Evolutionary conservation across 257 asterid species (phyloP), one percentile per base, ranked within the genome.

Genomic region (Petrea volubilis): DNA sequence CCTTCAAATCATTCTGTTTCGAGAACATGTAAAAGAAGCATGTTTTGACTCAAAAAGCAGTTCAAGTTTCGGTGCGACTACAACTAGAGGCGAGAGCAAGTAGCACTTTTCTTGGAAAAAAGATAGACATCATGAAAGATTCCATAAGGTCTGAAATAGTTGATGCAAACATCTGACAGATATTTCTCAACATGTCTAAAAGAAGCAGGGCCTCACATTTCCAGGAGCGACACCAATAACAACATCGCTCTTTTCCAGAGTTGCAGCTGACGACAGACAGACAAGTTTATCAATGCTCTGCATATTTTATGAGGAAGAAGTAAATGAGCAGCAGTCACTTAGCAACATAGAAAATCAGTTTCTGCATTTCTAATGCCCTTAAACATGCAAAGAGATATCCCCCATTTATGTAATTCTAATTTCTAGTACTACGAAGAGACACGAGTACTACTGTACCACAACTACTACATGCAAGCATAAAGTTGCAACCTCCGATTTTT

Each of bases 211-310:
- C 78, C 71, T 83, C 62, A 81, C 95, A 72, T 82, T 78, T 64
- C 69, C 77, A 71, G 80, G 55, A 69, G 74, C 63, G 40, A 61
- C 50, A 70, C 78, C 80, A 46, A 74, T 53, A 74, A 89, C 79
- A 70, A 87, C 96, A 72, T 82, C 87, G 56, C 86, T 84, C 79
- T 87, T 83, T 72, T 64, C 90, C 78, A 83, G 71, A 28, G 72
- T 60, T 52, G 84, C 81, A 68, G 92, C 86, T 24, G 98, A 89
- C n/a, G n/a, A n/a, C 66, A 91, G 68, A 31, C 81, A 80, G 49
- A 91, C 69, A 71, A 93, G 91, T 72, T 78, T 86, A 70, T 91
- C 96, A 82, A 93, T 73, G 74, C 96, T 87, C 98, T 93, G 96
- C 83, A 81, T 38, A 68, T 62, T 74, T n/a, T 53, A n/a, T n/a